phyloP scores from a whole-genome alignment of 495 filamentous ascomycete genomes.

The Xeromyces bisporus region DNA sequence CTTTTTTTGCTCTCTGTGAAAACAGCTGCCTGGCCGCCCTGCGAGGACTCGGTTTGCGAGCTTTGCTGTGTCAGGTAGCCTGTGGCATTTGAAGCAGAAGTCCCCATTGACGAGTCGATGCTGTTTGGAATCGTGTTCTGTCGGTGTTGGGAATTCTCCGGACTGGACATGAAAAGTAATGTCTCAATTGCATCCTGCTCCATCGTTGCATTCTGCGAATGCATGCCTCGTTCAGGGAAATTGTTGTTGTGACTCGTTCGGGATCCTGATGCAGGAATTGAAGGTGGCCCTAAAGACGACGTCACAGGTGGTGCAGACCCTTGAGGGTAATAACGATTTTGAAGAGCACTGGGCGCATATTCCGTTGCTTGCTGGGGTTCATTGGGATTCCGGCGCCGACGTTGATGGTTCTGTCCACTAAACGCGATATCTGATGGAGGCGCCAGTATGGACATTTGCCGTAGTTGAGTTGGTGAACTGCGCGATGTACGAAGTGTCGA shows the following conservation, averaged over 20 bases:
- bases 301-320: slow-evolving; percentile 14
- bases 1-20: background rate
- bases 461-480: slow-evolving; percentile 7
- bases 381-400: slow-evolving; percentile 28
- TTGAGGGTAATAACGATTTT: slow-evolving; percentile 23
- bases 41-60: slow-evolving; percentile 9
- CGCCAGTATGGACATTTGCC: slow-evolving; percentile 27
- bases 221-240: slow-evolving; percentile 28
- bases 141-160: slow-evolving; percentile 41
- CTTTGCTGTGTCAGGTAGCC: slow-evolving; percentile 4
- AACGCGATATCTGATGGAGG: slow-evolving; percentile 40
- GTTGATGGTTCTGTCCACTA: slow-evolving; percentile 11
- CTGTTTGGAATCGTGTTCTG: slow-evolving; percentile 14
- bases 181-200: slow-evolving; percentile 84
- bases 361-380: slow-evolving; percentile 6
- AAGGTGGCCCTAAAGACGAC: slow-evolving; percentile 18
- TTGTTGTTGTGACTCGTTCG: slow-evolving; percentile 5
- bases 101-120: slow-evolving; percentile 15
- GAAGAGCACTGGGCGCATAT: slow-evolving; percentile 12
- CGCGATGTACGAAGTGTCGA: slow-evolving; percentile 11
- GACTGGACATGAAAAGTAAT: slow-evolving; percentile 74
- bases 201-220: slow-evolving; percentile 49
- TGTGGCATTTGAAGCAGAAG: slow-evolving; percentile 6
- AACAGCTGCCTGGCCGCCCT: slow-evolving; percentile 2
- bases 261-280: slow-evolving; percentile 9